A percentile compares a stretch with the other conserved stretches of the same genome.
phyloP scores from a whole-genome alignment of 192 early-diverging fungal species.

The Linnemannia zychae region DNA sequence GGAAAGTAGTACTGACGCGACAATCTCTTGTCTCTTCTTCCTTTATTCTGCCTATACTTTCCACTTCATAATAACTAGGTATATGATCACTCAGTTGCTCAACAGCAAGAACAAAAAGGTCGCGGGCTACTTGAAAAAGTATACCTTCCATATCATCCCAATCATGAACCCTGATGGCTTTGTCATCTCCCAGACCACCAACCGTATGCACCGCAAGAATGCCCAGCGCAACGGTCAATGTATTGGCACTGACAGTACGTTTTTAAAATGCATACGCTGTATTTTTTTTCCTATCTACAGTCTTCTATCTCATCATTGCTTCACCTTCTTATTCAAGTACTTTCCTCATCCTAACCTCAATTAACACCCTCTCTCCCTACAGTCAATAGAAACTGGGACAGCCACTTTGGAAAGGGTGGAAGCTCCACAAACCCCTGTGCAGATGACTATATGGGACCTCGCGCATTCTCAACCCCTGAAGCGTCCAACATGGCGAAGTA shows the following conservation, averaged over 20 bases:
- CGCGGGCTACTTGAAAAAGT: constrained; percentile 56
- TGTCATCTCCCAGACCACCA: constrained; percentile 59
- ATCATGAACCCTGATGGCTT: constrained; percentile 75
- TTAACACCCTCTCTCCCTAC: neutral
- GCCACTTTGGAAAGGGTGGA: constrained; percentile 63
- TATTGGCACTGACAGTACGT: constrained; percentile 56
- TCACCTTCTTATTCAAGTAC: neutral
- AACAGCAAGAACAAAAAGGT: constrained; percentile 47
- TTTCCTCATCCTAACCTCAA: no score
- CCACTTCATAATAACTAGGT: constrained; percentile 11
- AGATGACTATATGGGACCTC: constrained; percentile 60
- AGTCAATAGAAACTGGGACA: constrained; percentile 68
- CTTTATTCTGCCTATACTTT: neutral
- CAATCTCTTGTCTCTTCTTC: neutral
- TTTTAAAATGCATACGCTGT: no score
- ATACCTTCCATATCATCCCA: constrained; percentile 70
- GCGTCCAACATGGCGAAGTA: constrained; percentile 60
- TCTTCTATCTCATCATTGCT: neutral
- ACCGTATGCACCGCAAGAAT: constrained; percentile 65
- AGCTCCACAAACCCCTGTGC: constrained; percentile 62
- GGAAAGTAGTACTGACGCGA: no score
- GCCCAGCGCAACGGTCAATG: constrained; percentile 58
- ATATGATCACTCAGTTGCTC: constrained; percentile 46
- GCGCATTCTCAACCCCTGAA: constrained; percentile 60
- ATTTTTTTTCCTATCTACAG: neutral